Evolutionary conservation across 371 early-diverging fungal species (phyloP), one percentile per base, ranked within the genome.

Genomic region (Mucor piriformis): DNA sequence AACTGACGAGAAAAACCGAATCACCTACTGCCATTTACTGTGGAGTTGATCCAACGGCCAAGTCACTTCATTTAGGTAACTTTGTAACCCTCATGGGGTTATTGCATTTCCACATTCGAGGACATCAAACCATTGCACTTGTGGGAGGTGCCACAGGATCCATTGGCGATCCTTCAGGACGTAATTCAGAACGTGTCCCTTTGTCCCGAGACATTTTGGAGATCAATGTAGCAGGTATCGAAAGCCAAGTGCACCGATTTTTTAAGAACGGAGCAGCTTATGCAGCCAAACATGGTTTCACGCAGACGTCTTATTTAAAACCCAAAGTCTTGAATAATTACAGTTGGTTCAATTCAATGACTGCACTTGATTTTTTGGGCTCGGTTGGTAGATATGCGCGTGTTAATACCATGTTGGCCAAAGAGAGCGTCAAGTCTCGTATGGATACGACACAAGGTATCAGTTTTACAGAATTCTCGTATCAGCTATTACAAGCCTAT

Each of bases 31-130:
- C 85, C 0, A 81, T 95, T 24, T 97, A 96, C 69, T 88, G 89
- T 65, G 97, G 97, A 32, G 90, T 97, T n/a, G 97, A 97, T 72
- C 97, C 97, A 6, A 97, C 95, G 0, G 97, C 97, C n/a, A 66
- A 72, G 25, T 90, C 91, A 61, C 79, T 96, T 27, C 97, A 97
- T 65, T 74, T 95, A 15, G 97, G 97, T 21, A 96, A 96, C 70
- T 79, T 96, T 38, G 82, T 95, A 1, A 82, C 89, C 4, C 70
- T 97, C n/a, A 87, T 93, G 71, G 88, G 89, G 1, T 69, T 95
- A 52, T 74, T 95, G 13, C 94, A 93, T 72, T 95, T 96, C 60
- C 88, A 91, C 44, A 75, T 88, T 43, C 78, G 73, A n/a, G 96
- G 95, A 0, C 96, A 95, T 71, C 80, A 81, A 55, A 84, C 88